Evolutionary conservation across 345 rosid genomes (phyloP).

Genomic region (Lagerstroemia speciosa): DNA sequence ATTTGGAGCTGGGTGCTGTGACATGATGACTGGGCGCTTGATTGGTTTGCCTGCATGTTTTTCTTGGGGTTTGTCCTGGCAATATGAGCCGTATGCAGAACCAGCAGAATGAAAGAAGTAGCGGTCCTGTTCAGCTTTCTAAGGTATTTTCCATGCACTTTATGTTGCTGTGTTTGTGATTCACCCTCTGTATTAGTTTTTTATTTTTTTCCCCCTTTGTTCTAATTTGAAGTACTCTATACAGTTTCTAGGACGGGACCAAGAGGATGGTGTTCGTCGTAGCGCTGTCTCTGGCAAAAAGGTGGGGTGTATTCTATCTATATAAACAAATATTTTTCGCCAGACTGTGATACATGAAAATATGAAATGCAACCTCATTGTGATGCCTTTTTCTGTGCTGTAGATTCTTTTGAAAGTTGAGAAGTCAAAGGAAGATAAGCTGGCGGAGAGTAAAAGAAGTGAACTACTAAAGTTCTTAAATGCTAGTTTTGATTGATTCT

Average conservation of each 20-base stretch:
- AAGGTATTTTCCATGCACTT: constrained; percentile 36
- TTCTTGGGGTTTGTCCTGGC: constrained; percentile 59
- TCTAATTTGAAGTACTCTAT: not conserved
- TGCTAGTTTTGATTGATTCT: constrained; percentile 79
- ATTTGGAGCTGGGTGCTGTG: constrained; percentile 96
- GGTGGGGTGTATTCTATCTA: constrained; percentile 25
- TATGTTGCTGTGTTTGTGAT: too few relatives aligned
- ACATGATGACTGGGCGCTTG: constrained; percentile 55
- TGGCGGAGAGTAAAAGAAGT: constrained; percentile 76
- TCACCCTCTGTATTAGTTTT: not conserved
- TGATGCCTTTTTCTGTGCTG: constrained; percentile 8
- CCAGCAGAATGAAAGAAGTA: constrained; percentile 58
- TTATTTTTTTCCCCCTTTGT: not conserved
- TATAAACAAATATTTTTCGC: not conserved
- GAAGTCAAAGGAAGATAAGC: constrained; percentile 91
- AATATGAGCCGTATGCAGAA: constrained; percentile 70
- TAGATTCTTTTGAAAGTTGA: constrained; percentile 88
- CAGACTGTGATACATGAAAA: not conserved
- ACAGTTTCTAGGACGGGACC: constrained; percentile 74
- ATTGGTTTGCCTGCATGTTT: constrained; percentile 51
- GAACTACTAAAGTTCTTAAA: constrained; percentile 91
- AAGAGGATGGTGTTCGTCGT: constrained; percentile 73
- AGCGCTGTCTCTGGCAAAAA: constrained; percentile 98
- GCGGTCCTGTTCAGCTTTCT: constrained; percentile 87
- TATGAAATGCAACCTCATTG: not conserved